phyloP scores from a whole-genome alignment of 306 rosid species.

The Bauhinia variegata region DNA sequence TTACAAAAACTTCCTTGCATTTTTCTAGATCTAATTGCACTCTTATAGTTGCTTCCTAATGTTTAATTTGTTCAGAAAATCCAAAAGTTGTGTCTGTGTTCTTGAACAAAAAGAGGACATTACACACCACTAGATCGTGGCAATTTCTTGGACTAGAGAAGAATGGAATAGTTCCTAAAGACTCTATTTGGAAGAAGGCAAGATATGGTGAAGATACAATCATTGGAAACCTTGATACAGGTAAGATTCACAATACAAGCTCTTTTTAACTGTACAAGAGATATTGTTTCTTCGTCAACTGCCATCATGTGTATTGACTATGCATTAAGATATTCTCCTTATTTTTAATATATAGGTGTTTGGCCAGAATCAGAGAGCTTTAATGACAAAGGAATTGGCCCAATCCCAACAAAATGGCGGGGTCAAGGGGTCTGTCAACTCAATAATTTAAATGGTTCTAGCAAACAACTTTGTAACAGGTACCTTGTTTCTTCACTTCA shows the following conservation, averaged over 20 bases:
- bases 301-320: too few relatives aligned
- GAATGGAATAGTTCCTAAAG: slow-evolving; percentile 30
- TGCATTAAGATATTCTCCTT: too few relatives aligned
- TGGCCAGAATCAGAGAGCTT: slow-evolving; percentile 84
- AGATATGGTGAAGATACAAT: slow-evolving; percentile 59
- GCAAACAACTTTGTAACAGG: slow-evolving; percentile 52
- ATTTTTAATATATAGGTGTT: slow-evolving; percentile 41
- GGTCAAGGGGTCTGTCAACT: slow-evolving; percentile 53
- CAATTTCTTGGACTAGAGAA: slow-evolving; percentile 18
- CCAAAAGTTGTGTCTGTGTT: slow-evolving; percentile 65
- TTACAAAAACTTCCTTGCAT: not conserved
- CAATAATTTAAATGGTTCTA: not conserved
- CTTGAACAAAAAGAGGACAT: slow-evolving; percentile 45
- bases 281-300: too few relatives aligned
- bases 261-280: too few relatives aligned
- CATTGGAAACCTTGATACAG: slow-evolving; percentile 69
- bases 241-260: slow-evolving; percentile 32
- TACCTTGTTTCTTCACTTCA: not conserved
- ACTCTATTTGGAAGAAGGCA: slow-evolving; percentile 62
- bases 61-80: slow-evolving; percentile 42
- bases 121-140: slow-evolving; percentile 64
- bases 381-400: slow-evolving; percentile 61
- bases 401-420: slow-evolving; percentile 65
- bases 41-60: not conserved
- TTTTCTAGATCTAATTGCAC: not conserved